Evolutionary conservation across 257 asterid species (phyloP), one percentile per base, ranked within the genome.

Genomic region (Cynanchum wilfordii): DNA sequence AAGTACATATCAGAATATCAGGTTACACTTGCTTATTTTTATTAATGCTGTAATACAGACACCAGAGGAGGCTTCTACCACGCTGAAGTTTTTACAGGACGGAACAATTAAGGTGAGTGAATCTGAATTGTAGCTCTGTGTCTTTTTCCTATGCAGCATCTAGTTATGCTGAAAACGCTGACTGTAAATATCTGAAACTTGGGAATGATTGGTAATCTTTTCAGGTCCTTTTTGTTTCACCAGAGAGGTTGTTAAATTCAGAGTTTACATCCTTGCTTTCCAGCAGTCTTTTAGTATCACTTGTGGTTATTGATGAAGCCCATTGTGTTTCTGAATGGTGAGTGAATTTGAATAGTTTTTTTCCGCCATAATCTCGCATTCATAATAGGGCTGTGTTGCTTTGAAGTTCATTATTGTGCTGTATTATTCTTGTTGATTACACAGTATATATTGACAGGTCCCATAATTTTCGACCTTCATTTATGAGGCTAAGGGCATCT

Each of bases 241-340:
- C 99, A 8, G 99, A 94, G 84, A 86, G 99, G 87, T 84, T 94
- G 79, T 71, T 94, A 78, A 94, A 86, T 84, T 83, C 81, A 3
- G 96, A 94, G 73, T 94, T 94, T 69, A 65, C 83, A 55, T 88
- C 99, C 75, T 76, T 85, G 57, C 86, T 91, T 82, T 84, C 88
- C 78, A 79, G 79, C 58, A 47, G 78, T 79, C 83, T 82, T 63
- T 74, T 42, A 63, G 64, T 94, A 77, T 94, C 99, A 57, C 90
- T 89, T 55, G 97, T 90, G 76, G 99, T 91, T 72, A 86, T 94
- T 75, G 98, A 94, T 80, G 99, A 94, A 82, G 99, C 99, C 65
- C 99, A 94, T 78, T 94, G 99, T 78, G 91, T 94, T 68, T 94
- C 98, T 56, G 98, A 94, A 88, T 94, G 99, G 99, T 94, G 88